Conservation (phyloP, 2,329 filamentous ascomycete genomes). For the Myriosclerotinia duriaeana region DNA sequence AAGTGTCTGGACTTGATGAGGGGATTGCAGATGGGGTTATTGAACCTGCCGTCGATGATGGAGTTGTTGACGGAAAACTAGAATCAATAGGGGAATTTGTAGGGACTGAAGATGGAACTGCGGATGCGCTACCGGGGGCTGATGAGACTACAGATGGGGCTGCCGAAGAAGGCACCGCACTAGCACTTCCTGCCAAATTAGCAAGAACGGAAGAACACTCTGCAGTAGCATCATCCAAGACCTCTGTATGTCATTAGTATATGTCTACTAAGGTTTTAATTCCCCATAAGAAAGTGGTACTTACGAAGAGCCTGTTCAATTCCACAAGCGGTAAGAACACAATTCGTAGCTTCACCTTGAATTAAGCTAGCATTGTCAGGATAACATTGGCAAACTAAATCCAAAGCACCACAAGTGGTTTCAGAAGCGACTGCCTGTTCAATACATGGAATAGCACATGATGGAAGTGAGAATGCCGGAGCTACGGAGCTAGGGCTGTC, state of each 20-base stretch:
- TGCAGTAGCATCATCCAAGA: neutral
- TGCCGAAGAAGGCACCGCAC: neutral
- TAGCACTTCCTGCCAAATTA: neutral
- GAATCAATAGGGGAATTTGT: neutral
- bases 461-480: neutral
- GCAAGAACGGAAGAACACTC: conserved; percentile 11
- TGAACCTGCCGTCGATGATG: neutral
- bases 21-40: neutral
- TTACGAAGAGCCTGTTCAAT: neutral
- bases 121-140: neutral
- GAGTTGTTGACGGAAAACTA: neutral
- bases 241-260: neutral
- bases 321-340: conserved; percentile 3
- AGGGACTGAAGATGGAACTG: neutral
- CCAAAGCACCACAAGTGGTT: neutral
- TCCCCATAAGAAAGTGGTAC: neutral
- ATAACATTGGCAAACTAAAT: conserved; percentile 9
- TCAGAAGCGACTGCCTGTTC: neutral
- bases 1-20: neutral
- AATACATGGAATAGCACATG: conserved; percentile 15
- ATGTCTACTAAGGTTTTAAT: neutral
- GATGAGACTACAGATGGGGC: neutral
- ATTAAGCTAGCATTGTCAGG: neutral
- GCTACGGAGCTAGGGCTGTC: neutral
- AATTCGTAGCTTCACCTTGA: neutral